Base-by-base conservation (phyloP, 176 grass and related monocot genomes). In the Triticum dicoccoides region DNA sequence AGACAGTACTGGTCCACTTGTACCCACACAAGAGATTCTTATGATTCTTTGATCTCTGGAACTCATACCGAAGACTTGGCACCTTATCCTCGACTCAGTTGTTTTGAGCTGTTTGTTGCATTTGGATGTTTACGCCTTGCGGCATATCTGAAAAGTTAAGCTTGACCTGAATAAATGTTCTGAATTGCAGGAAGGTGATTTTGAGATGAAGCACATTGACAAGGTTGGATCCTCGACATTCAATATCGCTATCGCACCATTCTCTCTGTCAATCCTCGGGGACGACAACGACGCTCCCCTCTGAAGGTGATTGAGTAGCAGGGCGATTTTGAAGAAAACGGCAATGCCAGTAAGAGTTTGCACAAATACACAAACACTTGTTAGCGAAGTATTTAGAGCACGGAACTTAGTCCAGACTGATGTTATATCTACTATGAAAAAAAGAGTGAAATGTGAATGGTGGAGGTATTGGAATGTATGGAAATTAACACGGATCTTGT, bases 201-300 rank as follows among this genome's bases (percentile, higher is more conserved):
- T 92, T 54, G 91, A 96, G 82, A 96, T 96, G 91, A 93, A 96
- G 82, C 87, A 88, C 82, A 91, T 89, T 1, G 91, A 96, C 69
- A 93, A 84, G 65, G 87, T 73, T 42, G 91, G 85, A 18, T 92
- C 86, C 21, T 87, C 88, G 3, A 95, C 91, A 32, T 95, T 95
- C 86, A 94, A 91, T 63, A 84, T 93, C 0, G 82, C 91, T 2
- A 92, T 96, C 3, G 89, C 94, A 9, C 89, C 94, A 61, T 94
- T 96, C 87, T 93, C 89, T 47, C 69, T 96, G 29, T 96, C 85
- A 25, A 90, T 96, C 77, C 88, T 96, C 65, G 87, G 94, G 11
- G 94, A 96, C 3, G 91, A 88, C 23, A 82, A 67, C 3, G 90
- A 82, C 11, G 67, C 62, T 66, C 81, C 80, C 25, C 79, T 92